A percentile compares a stretch with the other conserved stretches of the same genome.
These are phyloP conservation scores for Paraconiothyrium brasiliense DNA, from an alignment of 2,329 filamentous ascomycete species.

Conservation along the genomic window DNA sequence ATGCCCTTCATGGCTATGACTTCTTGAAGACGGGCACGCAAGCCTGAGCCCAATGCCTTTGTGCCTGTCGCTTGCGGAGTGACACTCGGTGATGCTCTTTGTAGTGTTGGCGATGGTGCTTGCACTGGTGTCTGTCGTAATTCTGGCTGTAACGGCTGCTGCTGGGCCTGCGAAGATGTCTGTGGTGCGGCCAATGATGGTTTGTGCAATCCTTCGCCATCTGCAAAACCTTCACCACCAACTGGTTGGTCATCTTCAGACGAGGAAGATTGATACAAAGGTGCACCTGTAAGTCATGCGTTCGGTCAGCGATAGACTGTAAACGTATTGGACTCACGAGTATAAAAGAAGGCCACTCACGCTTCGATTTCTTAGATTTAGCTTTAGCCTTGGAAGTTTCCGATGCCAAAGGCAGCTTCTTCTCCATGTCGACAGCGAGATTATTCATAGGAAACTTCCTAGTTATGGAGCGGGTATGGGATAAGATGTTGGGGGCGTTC, in stretches of 20 bases:
- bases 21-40: constrained; percentile 5
- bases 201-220: neutral
- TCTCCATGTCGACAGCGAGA: neutral
- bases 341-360: neutral
- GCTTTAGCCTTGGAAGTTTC: neutral
- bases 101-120: neutral
- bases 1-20: neutral
- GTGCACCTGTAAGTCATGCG: neutral
- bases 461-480: neutral
- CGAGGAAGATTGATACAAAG: constrained; percentile 1
- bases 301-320: neutral
- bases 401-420: neutral
- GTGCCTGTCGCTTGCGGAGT: neutral
- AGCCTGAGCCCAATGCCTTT: neutral
- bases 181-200: neutral
- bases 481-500: neutral
- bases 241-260: neutral
- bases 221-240: neutral
- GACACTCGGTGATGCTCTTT: neutral
- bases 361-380: neutral
- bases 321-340: neutral
- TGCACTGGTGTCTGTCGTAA: neutral
- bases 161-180: neutral
- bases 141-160: neutral
- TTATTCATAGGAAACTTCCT: no score